phyloP scores from a whole-genome alignment of 345 rosid genomes.

The Arabidopsis suecica region DNA sequence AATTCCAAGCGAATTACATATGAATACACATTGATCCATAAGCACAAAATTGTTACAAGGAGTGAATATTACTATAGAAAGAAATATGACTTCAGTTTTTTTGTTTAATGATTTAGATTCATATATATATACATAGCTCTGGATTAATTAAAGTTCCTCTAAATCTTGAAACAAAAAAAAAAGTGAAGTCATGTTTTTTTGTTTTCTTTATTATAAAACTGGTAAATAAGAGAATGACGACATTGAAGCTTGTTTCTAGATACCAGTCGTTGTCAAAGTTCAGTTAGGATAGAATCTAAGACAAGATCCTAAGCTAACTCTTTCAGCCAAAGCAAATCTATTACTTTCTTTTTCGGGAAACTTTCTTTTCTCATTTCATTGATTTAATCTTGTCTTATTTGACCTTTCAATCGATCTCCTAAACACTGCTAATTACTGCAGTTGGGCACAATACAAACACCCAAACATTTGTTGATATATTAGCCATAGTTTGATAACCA shows the following conservation, averaged over 20 bases:
- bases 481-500: not conserved
- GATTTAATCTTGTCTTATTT: constrained; percentile 3
- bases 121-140: too few species aligned
- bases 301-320: constrained; percentile 52
- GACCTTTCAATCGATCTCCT: not conserved
- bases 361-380: constrained; percentile 25
- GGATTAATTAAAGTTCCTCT: too few species aligned
- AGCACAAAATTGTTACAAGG: not conserved
- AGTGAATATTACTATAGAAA: not conserved
- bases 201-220: not conserved
- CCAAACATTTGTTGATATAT: not conserved
- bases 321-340: constrained; percentile 47
- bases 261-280: constrained; percentile 44
- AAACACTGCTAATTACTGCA: not conserved
- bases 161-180: not conserved
- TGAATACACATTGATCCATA: constrained; percentile 10
- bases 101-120: too few species aligned
- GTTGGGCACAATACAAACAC: not conserved
- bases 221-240: constrained; percentile 21
- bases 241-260: constrained; percentile 46
- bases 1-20: not conserved
- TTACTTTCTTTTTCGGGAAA: constrained; percentile 44
- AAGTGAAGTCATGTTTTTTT: not conserved
- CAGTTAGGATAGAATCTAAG: constrained; percentile 48
- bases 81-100: too few species aligned